Percentiles rank a stretch among this genome's conserved stretches.
Conservation (phyloP, 306 rosid genomes). For the Cucumis hystrix region DNA sequence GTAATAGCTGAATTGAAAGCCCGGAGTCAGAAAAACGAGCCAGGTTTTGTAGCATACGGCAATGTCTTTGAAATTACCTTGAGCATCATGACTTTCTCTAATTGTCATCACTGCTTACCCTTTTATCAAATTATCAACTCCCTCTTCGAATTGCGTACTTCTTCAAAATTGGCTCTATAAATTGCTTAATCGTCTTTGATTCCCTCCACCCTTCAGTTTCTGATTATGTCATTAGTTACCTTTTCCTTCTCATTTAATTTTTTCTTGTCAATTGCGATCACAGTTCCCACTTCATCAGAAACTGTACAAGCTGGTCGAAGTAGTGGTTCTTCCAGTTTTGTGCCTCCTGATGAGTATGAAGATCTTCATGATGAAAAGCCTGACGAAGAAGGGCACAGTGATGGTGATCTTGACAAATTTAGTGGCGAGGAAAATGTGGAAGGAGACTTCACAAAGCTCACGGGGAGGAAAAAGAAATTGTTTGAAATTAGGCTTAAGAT, state of each 20-base stretch:
- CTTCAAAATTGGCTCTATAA: background rate
- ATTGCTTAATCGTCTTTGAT: background rate
- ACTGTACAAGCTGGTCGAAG: conserved; percentile 27
- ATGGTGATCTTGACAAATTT: conserved; percentile 35
- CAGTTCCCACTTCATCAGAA: conserved; percentile 20
- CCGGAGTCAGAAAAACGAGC: conserved; percentile 21
- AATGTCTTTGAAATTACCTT: background rate
- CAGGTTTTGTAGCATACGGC: conserved; percentile 28
- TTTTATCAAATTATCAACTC: background rate
- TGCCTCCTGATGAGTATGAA: conserved; percentile 27
- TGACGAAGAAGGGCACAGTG: conserved; percentile 29
- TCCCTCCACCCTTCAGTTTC: background rate
- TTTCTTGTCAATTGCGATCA: background rate
- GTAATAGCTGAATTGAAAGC: conserved; percentile 60
- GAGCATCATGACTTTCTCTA: background rate
- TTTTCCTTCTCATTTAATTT: background rate
- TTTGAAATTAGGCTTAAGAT: conserved; percentile 78
- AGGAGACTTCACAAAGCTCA: conserved; percentile 26
- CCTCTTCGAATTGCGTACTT: background rate
- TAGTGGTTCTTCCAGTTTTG: conserved; percentile 19
- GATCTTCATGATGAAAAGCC: conserved; percentile 36
- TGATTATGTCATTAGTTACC: background rate
- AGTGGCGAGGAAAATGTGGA: conserved; percentile 17
- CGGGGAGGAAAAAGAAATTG: conserved; percentile 70
- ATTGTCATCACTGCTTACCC: background rate